Evolutionary conservation across 495 filamentous ascomycete genomes (phyloP).

Genomic region (Hyaloscypha finlandica): DNA sequence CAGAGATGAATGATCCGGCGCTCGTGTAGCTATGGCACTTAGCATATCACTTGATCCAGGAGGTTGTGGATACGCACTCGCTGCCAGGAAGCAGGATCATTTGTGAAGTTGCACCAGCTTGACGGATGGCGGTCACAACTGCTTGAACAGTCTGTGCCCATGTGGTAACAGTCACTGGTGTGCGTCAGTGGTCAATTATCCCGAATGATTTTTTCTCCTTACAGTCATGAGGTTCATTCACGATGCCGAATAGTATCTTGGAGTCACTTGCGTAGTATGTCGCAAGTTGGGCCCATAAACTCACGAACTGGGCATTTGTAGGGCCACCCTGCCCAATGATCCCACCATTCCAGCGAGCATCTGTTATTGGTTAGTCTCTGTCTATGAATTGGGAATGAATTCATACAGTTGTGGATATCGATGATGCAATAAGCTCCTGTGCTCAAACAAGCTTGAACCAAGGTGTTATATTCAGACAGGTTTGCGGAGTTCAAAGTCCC

Average conservation of each 20-base stretch:
- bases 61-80: conserved; percentile 14
- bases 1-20: conserved; percentile 45
- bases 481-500: conserved; percentile 51
- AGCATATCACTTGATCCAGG: neutral
- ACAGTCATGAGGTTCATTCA: conserved; percentile 61
- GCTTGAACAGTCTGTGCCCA: conserved; percentile 58
- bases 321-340: conserved; percentile 62
- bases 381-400: neutral
- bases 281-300: conserved; percentile 59
- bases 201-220: neutral
- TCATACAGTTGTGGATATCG: conserved; percentile 56
- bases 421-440: conserved; percentile 60
- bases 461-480: conserved; percentile 53
- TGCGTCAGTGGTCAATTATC: neutral
- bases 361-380: neutral
- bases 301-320: conserved; percentile 54
- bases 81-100: conserved; percentile 47
- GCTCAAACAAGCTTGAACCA: conserved; percentile 59
- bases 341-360: conserved; percentile 56
- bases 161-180: conserved; percentile 1
- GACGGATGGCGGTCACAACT: conserved; percentile 59
- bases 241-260: conserved; percentile 58
- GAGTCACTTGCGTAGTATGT: conserved; percentile 49
- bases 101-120: conserved; percentile 54
- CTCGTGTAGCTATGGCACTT: conserved; percentile 40